Base-by-base conservation (phyloP, 2,329 filamentous ascomycete species). In the Trichophyton simii region DNA sequence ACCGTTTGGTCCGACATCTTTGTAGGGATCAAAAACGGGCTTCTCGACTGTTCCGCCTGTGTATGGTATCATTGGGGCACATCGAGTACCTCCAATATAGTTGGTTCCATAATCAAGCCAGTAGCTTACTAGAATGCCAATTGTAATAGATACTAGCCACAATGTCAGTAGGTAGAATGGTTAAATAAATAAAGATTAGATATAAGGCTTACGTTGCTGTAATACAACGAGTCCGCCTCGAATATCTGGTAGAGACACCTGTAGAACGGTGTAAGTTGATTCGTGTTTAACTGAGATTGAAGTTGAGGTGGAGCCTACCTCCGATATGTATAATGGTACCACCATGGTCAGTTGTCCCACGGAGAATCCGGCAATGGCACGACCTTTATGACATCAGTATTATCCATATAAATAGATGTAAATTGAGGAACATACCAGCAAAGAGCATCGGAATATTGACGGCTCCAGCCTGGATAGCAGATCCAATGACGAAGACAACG, bases 271-370 rank as follows among this genome's bases (percentile, higher is more conserved):
- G 8, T 36, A 5, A 34, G 20, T 3, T 22, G 3, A 15, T 2
- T 9, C 7, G 3, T 36, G n/a, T 38, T 55, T 15, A 34, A 36
- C 3, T n/a, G 15, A 18, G 15, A 18, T 6, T 18, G 9, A 3
- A 6, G 6, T 2, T n/a, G 2, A 34, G 18, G 31, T 15, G 1
- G 5, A 72, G 64, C 70, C 70, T 72, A 64, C 77, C 65, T 82
- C 80, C 2, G 77, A 79, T 52, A 81, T 82, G 66, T 82, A 83
- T 25, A 82, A 68, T 0, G 80, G 80, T 0, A 79, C 76, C 4
- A 80, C 78, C 71, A 77, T 77, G 3, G 73, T 75, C 57, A 78
- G 65, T 64, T 70, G 68, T 3, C 71, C 78, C 8, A 80, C 70
- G 2, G 76, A 72, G 8, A 80, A 62, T 0, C 78, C 78, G 15